These are phyloP conservation scores for Rhizopus delemar DNA, from an alignment of 371 early-diverging fungal genomes.

Conservation along the genomic window DNA sequence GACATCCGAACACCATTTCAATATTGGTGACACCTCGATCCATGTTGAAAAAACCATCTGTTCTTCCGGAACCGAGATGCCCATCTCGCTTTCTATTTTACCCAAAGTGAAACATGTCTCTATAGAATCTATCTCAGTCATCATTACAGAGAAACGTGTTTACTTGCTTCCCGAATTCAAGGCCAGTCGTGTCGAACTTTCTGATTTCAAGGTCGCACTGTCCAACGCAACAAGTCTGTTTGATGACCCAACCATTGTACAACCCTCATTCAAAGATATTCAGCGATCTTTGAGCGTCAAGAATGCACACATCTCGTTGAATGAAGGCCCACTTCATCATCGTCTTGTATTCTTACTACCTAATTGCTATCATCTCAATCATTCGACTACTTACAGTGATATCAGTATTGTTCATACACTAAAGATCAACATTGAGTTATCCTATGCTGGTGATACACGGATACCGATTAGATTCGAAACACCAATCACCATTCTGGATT, in stretches of 20 bases:
- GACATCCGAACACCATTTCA: slow-evolving; percentile 21
- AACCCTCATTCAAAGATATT: slow-evolving; percentile 22
- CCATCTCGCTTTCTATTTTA: slow-evolving; percentile 25
- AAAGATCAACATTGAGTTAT: slow-evolving; percentile 26
- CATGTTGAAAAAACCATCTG: slow-evolving; percentile 30
- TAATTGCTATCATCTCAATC: slow-evolving; percentile 32
- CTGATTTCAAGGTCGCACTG: slow-evolving; percentile 27
- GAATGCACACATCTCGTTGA: slow-evolving; percentile 32
- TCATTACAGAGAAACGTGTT: slow-evolving; percentile 26
- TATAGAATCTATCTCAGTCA: slow-evolving; percentile 32
- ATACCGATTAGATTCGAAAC: slow-evolving; percentile 25
- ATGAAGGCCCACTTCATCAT: slow-evolving; percentile 25
- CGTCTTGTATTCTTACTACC: slow-evolving; percentile 30
- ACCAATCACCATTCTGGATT: slow-evolving; percentile 39
- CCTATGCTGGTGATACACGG: not conserved
- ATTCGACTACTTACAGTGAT: slow-evolving; percentile 30
- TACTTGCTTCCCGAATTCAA: slow-evolving; percentile 33
- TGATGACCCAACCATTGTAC: slow-evolving; percentile 11
- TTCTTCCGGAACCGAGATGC: slow-evolving; percentile 37
- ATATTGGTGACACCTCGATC: slow-evolving; percentile 27
- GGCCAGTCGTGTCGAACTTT: slow-evolving; percentile 24
- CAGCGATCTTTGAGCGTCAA: slow-evolving; percentile 22
- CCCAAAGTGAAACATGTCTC: slow-evolving; percentile 29
- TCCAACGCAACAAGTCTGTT: slow-evolving; percentile 10
- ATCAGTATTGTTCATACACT: slow-evolving; percentile 30